Evolutionary conservation across 2,329 filamentous ascomycete genomes (phyloP).

Genomic region (Aspergillus sp.): DNA sequence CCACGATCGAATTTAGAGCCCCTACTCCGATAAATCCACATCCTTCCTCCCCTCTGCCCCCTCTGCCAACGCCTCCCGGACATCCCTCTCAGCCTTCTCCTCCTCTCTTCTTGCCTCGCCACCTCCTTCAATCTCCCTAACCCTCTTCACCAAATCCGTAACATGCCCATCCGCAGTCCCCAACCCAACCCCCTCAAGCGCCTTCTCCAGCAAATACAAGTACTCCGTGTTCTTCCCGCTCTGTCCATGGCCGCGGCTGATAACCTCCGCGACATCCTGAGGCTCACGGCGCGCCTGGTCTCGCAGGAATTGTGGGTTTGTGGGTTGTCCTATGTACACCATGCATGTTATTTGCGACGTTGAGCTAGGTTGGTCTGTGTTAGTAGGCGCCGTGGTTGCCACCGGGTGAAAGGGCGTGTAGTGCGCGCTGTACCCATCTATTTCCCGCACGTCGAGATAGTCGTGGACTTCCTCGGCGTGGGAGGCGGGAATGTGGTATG

Average conservation of each 20-base stretch:
- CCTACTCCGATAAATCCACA: neutral
- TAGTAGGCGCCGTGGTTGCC: conserved; percentile 14
- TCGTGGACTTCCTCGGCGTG: conserved; percentile 77
- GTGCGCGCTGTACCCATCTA: conserved; percentile 95
- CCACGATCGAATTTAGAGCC: neutral
- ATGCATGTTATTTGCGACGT: conserved; percentile 55
- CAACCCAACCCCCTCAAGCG: conserved; percentile 68
- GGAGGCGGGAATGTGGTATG: conserved; percentile 75
- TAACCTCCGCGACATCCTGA: conserved; percentile 74
- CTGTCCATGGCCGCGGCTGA: conserved; percentile 72
- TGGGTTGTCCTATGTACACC: conserved; percentile 91
- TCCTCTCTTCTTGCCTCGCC: conserved; percentile 31
- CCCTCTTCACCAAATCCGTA: conserved; percentile 72
- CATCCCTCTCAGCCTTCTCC: conserved; percentile 29
- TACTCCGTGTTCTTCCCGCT: conserved; percentile 92
- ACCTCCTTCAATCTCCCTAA: conserved; percentile 61
- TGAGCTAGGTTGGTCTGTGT: neutral
- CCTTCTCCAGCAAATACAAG: conserved; percentile 74
- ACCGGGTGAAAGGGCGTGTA: conserved; percentile 78
- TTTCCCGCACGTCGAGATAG: conserved; percentile 94
- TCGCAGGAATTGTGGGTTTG: conserved; percentile 83
- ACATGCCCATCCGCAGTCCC: conserved; percentile 84
- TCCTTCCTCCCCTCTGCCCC: conserved; percentile 4
- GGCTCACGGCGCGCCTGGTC: conserved; percentile 64
- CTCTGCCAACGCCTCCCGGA: conserved; percentile 25